Evolutionary conservation across 768 basidiomycete genomes (phyloP).

Genomic region (Termitomyces sp.): DNA sequence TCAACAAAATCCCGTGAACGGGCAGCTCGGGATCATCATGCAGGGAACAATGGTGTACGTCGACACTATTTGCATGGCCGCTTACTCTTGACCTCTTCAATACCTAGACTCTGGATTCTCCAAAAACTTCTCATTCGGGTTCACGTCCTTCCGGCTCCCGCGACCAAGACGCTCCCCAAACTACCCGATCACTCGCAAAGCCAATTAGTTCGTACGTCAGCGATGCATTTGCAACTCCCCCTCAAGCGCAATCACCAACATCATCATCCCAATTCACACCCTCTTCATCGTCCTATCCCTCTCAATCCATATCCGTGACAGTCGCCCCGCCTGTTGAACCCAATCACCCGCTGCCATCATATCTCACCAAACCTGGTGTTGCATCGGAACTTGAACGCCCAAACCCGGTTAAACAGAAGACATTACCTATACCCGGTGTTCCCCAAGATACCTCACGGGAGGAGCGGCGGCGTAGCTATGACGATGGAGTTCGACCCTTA

Average conservation of each 20-base stretch:
- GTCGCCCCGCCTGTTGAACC: constrained; percentile 32
- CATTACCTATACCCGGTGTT: constrained; percentile 33
- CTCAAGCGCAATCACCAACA: constrained; percentile 11
- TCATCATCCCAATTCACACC: constrained; percentile 17
- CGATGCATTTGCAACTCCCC: constrained; percentile 32
- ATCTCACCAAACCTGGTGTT: constrained; percentile 16
- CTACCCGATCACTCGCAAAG: constrained; percentile 24
- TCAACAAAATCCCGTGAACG: constrained; percentile 40
- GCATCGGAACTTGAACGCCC: constrained; percentile 8
- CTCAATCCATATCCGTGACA: constrained; percentile 38
- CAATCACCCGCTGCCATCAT: constrained; percentile 16
- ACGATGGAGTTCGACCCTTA: constrained; percentile 41
- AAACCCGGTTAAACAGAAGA: constrained; percentile 33
- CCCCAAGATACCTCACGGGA: constrained; percentile 16
- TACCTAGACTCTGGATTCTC: constrained; percentile 1
- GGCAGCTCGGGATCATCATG: constrained; percentile 33
- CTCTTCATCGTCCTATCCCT: constrained; percentile 9
- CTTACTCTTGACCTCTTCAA: background rate
- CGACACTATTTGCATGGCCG: constrained; percentile 1
- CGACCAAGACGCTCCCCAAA: constrained; percentile 3
- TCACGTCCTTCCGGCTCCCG: constrained; percentile 21
- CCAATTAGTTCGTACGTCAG: constrained; percentile 28
- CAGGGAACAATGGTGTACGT: constrained; percentile 40
- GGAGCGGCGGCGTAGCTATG: constrained; percentile 37
- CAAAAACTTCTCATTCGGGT: background rate